Conservation (phyloP, 768 basidiomycete genomes). For the Rhodocollybia butyracea region DNA sequence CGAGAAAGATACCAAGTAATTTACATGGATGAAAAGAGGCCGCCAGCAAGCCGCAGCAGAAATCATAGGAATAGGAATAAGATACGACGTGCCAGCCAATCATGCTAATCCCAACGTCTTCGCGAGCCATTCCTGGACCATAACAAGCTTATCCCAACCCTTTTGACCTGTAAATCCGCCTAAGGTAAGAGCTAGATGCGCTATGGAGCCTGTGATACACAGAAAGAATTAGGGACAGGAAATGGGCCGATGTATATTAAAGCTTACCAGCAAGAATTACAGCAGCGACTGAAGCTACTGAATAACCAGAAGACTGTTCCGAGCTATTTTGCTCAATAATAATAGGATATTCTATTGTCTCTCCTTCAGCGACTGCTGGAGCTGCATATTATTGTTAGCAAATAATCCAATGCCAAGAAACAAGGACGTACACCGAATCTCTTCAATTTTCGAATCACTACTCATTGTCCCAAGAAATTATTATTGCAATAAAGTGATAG, state of each 20-base stretch:
- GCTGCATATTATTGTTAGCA: not conserved
- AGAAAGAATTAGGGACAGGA: not conserved
- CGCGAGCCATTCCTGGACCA: conserved; percentile 4
- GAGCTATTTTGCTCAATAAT: conserved; percentile 2
- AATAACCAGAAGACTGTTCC: not conserved
- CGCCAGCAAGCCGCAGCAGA: no score
- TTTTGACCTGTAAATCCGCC: conserved; percentile 6
- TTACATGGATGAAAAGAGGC: no score
- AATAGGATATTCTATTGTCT: conserved; percentile 1
- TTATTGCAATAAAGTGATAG: no score
- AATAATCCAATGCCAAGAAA: not conserved
- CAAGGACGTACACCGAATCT: not conserved
- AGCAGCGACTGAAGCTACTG: conserved; percentile 4
- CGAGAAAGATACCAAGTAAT: no score
- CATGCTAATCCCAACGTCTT: not conserved
- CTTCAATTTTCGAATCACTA: not conserved
- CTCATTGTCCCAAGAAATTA: no score
- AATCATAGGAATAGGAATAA: no score
- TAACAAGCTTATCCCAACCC: conserved; percentile 5
- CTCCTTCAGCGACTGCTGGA: not conserved
- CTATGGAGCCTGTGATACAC: conserved; percentile 6
- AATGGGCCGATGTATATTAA: not conserved
- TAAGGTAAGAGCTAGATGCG: conserved; percentile 1
- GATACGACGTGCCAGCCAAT: no score
- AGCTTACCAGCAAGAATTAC: conserved; percentile 5